Base-by-base conservation (phyloP, 2,329 filamentous ascomycete genomes). In the Alternaria ventricosa region DNA sequence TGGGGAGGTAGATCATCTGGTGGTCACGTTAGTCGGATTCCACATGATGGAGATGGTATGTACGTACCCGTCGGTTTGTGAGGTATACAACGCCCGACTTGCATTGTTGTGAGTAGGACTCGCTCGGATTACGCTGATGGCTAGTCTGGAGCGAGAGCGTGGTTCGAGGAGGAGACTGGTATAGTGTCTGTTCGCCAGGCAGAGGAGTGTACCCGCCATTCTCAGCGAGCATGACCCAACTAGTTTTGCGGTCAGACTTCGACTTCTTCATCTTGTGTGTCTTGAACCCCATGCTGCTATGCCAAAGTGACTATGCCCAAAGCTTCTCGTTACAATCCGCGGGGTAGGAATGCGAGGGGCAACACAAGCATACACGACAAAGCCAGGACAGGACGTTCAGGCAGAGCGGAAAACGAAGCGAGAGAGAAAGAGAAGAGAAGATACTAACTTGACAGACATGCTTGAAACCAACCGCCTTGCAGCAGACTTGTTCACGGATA, bases 191-290 rank as follows among this genome's bases (percentile, higher is more conserved):
- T 83, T 98, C 95, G 77, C 91, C 90, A 47, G 92, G 92, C 50
- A 97, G 88, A 75, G 91, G 92, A 76, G 96, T 90, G 81, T 97
- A 96, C 63, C 90, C 89, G 64, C 86, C 83, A 53, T 79, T 78
- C 76, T 91, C 87, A 76, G 91, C 89, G 75, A 97, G 89, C 94
- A 97, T 97, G 49, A 97, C 95, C 95, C 95, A 97, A 79, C 90
- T 92, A 78, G 72, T 72, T 61, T 78, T 78, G 41, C 74, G 66
- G 65, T 78, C 68, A 79, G 76, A 68, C 63, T 70, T 75, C 55
- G 55, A 68, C 66, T 74, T 77, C 54, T 64, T 71, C 70, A 67
- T 73, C 41, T 57, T 70, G n/a, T 62, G 53, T 23, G 55, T 53
- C 18, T 30, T 56, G 22, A 59, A 57, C 13, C 59, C 54, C 62